These are phyloP conservation scores for Apiotrichum sp. DNA, from an alignment of 1,284 basidiomycete genomes.

Conservation along the genomic window DNA sequence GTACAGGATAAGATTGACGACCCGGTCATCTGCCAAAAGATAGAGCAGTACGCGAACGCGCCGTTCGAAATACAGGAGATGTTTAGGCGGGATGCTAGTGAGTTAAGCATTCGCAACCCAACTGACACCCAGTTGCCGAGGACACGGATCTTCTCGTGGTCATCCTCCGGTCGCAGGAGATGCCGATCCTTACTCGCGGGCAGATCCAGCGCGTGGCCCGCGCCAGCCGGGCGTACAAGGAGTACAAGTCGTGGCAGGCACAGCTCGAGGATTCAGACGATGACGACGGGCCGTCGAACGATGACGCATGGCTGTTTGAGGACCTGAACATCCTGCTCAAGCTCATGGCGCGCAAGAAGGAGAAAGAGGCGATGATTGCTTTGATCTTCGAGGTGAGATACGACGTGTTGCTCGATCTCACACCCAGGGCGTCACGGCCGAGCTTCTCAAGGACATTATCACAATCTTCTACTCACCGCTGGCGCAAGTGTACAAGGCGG, in stretches of 20 bases:
- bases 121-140: constrained; percentile 55
- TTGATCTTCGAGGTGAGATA: constrained; percentile 81
- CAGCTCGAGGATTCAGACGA: constrained; percentile 74
- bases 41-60: constrained; percentile 77
- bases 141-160: constrained; percentile 72
- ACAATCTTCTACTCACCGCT: constrained; percentile 98
- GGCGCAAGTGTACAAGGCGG: constrained; percentile 97
- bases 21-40: constrained; percentile 77
- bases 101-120: constrained; percentile 23
- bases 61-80: constrained; percentile 79
- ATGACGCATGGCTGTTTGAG: constrained; percentile 91
- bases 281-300: constrained; percentile 83
- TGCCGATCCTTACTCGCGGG: constrained; percentile 63
- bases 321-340: constrained; percentile 74
- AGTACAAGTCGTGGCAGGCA: constrained; percentile 62
- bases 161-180: constrained; percentile 73
- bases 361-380: constrained; percentile 87
- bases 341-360: constrained; percentile 70
- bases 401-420: neutral
- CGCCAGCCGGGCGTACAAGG: constrained; percentile 67
- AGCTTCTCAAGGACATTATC: constrained; percentile 95
- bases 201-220: constrained; percentile 72
- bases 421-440: constrained; percentile 79
- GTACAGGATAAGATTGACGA: constrained; percentile 87
- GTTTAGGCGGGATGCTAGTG: constrained; percentile 71